Percentiles rank a stretch among this genome's conserved stretches.
Conservation (phyloP, 306 rosid species). For the Medicago lupulina region DNA sequence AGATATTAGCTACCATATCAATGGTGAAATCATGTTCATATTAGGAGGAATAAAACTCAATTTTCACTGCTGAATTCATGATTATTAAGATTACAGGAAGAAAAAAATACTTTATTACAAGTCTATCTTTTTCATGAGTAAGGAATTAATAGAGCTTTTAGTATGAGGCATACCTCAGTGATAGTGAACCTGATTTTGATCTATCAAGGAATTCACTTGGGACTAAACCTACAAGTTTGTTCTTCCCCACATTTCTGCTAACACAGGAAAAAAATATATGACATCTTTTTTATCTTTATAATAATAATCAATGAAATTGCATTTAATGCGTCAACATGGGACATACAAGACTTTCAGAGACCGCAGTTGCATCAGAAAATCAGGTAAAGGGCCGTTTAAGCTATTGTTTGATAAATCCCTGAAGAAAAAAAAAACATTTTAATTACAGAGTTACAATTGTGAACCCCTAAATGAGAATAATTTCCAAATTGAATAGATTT, state of each 20-base stretch:
- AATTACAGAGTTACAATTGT: conserved; percentile 25
- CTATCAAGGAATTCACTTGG: conserved; percentile 47
- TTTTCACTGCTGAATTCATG: background rate
- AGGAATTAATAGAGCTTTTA: background rate
- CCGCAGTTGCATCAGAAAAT: conserved; percentile 41
- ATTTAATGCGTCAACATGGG: conserved; percentile 18
- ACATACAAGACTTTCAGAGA: conserved; percentile 55
- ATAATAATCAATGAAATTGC: background rate
- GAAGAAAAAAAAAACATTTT: conserved; percentile 22
- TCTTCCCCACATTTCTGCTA: conserved; percentile 54
- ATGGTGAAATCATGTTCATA: too few relatives aligned
- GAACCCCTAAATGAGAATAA: background rate
- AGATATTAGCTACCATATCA: background rate
- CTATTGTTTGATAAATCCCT: conserved; percentile 68
- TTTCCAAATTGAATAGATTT: background rate
- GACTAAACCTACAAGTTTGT: conserved; percentile 50
- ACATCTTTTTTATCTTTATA: background rate
- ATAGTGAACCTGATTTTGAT: conserved; percentile 43
- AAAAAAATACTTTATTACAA: too few relatives aligned
- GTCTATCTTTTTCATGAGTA: too few relatives aligned
- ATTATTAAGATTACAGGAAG: background rate
- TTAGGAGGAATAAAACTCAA: background rate
- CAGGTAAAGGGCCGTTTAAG: conserved; percentile 53
- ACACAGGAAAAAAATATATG: background rate
- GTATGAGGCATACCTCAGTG: conserved; percentile 51